Evolutionary conservation across 2,329 filamentous ascomycete species (phyloP), one percentile per base, ranked within the genome.

Genomic region (Trichophyton equinum): DNA sequence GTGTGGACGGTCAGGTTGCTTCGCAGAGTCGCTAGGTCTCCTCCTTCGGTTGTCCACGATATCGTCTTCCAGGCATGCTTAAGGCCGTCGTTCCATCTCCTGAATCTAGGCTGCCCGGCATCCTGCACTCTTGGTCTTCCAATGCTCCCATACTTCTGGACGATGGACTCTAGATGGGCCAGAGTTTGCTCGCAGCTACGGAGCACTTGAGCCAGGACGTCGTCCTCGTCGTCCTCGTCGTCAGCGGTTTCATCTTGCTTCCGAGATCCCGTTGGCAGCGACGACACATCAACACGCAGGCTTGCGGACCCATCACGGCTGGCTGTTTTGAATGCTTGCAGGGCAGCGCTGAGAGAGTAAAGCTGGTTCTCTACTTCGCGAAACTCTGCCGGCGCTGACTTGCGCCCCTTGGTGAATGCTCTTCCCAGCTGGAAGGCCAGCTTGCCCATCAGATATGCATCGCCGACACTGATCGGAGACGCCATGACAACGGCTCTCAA

Each of bases 301-400:
- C 5, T 4, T n/a, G 18, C 27, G 11, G 51, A 38, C 13, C n/a
- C 33, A 11, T 55, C 51, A 2, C 15, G 18, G 18, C 25, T 55
- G 3, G 15, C 33, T 9, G n/a, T 58, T 22, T 44, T 33, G 8
- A 58, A 44, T 7, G 38, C 15, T 25, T 58, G 33, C 33, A 58
- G 44, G 22, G 33, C 56, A 27, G 15, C 38, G 22, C 56, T 58
- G 33, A 58, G 38, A n/a, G 56, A 38, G 40, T 58, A 58, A 18
- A 58, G 56, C 56, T 58, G 56, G 6, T 58, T 58, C 15, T 58
- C 33, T 4, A 58, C 56, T 25, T 58, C 56, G n/a, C 38, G 56
- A 36, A 58, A 58, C 33, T 58, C 56, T 18, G 56, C 30, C 9
- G 56, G 56, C 18, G 56, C 56, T 38, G 56, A 58, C 36, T 44